Evolutionary conservation across 2,329 filamentous ascomycete species (phyloP).

Genomic region (Aspergillus sp.): DNA sequence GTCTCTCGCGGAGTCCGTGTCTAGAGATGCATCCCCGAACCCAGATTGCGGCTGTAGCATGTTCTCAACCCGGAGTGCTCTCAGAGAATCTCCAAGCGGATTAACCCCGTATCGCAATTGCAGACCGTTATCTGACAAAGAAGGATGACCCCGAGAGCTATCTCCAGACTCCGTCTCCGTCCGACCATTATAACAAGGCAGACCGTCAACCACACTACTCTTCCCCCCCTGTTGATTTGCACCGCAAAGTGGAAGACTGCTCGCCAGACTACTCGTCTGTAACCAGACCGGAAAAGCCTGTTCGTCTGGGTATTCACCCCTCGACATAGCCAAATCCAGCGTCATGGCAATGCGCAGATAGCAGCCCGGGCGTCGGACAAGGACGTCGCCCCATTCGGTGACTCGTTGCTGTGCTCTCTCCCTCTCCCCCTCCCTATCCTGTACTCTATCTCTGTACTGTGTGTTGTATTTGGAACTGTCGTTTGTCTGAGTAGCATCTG

Average conservation of each 20-base stretch:
- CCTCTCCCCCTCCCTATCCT: too few relatives aligned
- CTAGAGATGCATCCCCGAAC: too few relatives aligned
- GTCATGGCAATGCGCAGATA: neutral
- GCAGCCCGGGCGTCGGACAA: neutral
- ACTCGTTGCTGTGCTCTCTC: neutral
- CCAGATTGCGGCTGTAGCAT: too few relatives aligned
- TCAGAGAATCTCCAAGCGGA: too few relatives aligned
- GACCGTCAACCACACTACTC: neutral
- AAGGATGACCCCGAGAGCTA: too few relatives aligned
- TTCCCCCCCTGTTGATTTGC: neutral
- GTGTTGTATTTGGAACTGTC: too few relatives aligned
- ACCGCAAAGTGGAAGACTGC: neutral
- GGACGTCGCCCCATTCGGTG: neutral
- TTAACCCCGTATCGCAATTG: too few relatives aligned
- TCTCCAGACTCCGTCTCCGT: too few relatives aligned
- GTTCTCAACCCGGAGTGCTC: too few relatives aligned
- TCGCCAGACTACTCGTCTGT: neutral
- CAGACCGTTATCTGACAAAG: rapidly evolving
- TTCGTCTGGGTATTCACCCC: neutral
- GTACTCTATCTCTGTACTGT: too few relatives aligned
- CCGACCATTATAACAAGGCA: too few relatives aligned
- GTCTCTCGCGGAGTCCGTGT: neutral
- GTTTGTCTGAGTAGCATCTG: too few relatives aligned
- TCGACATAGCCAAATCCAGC: neutral
- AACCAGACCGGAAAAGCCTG: neutral